Percentiles rank a stretch among this genome's conserved stretches.
Evolutionary conservation across 2,329 filamentous ascomycete species (phyloP).

Genomic region (Monosporascus cannonballus): DNA sequence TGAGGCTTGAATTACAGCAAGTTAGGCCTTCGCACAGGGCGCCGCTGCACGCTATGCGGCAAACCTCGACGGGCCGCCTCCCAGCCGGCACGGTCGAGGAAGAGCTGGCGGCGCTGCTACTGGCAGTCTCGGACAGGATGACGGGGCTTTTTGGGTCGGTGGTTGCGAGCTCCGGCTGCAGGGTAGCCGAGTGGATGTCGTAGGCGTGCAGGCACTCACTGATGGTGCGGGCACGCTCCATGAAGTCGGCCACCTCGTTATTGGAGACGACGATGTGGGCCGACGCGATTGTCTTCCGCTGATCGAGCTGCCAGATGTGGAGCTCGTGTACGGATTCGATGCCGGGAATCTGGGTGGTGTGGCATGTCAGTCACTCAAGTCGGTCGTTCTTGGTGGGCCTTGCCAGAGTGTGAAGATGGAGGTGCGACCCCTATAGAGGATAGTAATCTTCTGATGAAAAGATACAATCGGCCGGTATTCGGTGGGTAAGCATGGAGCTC

Average conservation of each 20-base stretch:
- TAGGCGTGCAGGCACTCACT: slow-evolving; percentile 67
- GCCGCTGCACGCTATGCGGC: slow-evolving; percentile 24
- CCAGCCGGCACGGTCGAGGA: slow-evolving; percentile 21
- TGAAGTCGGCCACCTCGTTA: slow-evolving; percentile 50
- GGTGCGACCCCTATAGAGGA: not conserved
- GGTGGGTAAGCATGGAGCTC: no score
- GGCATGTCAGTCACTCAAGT: slow-evolving; percentile 8
- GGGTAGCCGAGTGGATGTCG: slow-evolving; percentile 63
- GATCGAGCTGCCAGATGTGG: slow-evolving; percentile 68
- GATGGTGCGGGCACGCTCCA: slow-evolving; percentile 54
- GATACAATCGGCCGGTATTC: no score
- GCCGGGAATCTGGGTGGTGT: slow-evolving; percentile 49
- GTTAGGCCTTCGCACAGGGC: slow-evolving; percentile 23
- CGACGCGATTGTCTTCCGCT: slow-evolving; percentile 63
- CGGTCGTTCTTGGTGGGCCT: not conserved
- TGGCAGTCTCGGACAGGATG: not conserved
- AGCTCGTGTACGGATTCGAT: slow-evolving; percentile 64
- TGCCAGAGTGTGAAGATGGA: not conserved
- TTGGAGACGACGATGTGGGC: slow-evolving; percentile 61
- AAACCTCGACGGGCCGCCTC: slow-evolving; percentile 20
- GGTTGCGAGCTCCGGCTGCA: slow-evolving; percentile 55
- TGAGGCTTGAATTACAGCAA: slow-evolving; percentile 19
- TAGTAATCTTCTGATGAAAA: not conserved
- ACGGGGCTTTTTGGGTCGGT: not conserved
- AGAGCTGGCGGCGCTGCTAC: not conserved